Percentiles rank a stretch among this genome's conserved stretches.
Conservation (phyloP, 352 stramenopile species). For the Paralagenidium karlingii region DNA sequence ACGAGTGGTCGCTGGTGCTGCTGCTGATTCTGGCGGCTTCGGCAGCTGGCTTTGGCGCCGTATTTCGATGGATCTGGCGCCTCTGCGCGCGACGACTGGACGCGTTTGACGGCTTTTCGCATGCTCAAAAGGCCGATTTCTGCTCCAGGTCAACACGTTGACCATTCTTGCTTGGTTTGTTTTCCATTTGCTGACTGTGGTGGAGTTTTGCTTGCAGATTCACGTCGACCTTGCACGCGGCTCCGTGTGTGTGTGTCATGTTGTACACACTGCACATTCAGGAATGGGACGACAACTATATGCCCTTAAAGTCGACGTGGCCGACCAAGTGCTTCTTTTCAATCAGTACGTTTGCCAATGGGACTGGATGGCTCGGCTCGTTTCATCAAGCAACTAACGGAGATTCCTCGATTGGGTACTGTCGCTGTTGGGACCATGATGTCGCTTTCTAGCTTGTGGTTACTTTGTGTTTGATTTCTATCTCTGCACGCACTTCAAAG, state of each 20-base stretch:
- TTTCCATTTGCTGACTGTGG: background rate
- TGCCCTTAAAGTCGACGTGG: slow-evolving; percentile 36
- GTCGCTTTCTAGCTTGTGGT: slow-evolving; percentile 31
- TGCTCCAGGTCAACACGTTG: slow-evolving; percentile 53
- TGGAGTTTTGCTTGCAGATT: slow-evolving; percentile 18
- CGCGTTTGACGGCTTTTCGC: slow-evolving; percentile 60
- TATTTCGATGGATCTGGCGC: slow-evolving; percentile 34
- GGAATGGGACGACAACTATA: slow-evolving; percentile 45
- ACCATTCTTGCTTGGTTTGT: background rate
- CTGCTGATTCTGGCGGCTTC: slow-evolving; percentile 34
- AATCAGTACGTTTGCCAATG: slow-evolving; percentile 35
- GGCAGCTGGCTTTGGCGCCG: slow-evolving; percentile 34
- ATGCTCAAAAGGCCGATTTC: slow-evolving; percentile 61
- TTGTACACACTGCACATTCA: slow-evolving; percentile 43
- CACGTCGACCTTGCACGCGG: slow-evolving; percentile 68
- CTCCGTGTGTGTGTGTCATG: slow-evolving; percentile 49
- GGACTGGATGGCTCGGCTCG: background rate
- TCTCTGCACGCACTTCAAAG: slow-evolving; percentile 51
- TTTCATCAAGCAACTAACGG: no score
- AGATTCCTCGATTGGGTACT: background rate
- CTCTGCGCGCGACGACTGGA: slow-evolving; percentile 41
- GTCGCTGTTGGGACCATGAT: background rate
- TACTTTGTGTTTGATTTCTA: slow-evolving; percentile 80
- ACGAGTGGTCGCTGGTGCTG: no score
- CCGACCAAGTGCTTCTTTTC: slow-evolving; percentile 54